These are phyloP conservation scores for Rubia tinctorum DNA, from an alignment of 305 asterid species.

Conservation along the genomic window DNA sequence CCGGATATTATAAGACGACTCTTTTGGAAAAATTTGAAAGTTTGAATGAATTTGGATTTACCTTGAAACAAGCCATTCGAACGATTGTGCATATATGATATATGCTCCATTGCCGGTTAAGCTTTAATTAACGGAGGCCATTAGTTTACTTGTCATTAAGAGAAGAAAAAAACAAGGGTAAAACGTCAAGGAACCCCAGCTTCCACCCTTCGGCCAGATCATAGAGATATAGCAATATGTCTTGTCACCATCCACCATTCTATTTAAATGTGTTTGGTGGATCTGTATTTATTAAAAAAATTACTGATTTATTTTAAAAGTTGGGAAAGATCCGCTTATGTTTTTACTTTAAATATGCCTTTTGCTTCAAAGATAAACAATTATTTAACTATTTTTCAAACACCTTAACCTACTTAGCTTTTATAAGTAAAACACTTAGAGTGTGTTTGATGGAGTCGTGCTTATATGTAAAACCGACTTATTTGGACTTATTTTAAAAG, in stretches of 20 bases:
- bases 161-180: background rate
- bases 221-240: background rate
- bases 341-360: too few species aligned
- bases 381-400: too few species aligned
- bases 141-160: background rate
- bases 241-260: background rate
- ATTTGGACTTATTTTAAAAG: too few species aligned
- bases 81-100: background rate
- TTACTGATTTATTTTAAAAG: too few species aligned
- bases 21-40: background rate
- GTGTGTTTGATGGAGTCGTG: too few species aligned
- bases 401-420: too few species aligned
- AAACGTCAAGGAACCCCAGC: background rate
- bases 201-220: background rate
- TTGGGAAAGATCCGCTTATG: too few species aligned
- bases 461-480: too few species aligned
- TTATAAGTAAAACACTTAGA: too few species aligned
- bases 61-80: conserved; percentile 1
- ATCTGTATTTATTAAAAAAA: too few species aligned
- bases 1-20: background rate
- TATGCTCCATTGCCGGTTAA: background rate
- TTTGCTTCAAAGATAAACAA: too few species aligned
- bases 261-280: too few species aligned
- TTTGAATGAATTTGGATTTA: background rate
- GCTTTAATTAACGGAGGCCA: background rate